Evolutionary conservation across 2,329 filamentous ascomycete species (phyloP).

Genomic region (Pleoardoris graminearum): DNA sequence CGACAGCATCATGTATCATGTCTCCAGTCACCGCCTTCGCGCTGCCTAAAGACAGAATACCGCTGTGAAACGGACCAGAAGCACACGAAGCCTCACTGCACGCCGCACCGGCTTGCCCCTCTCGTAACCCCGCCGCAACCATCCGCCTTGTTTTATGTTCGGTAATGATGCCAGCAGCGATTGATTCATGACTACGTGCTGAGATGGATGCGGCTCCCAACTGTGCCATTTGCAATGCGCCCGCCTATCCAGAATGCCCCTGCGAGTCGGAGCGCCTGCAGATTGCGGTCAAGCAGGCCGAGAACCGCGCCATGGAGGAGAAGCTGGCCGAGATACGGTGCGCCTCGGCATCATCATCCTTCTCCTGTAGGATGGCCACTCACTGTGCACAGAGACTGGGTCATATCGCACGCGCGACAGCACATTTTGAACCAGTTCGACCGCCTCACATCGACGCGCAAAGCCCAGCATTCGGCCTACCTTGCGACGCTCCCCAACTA

Average conservation of each 20-base stretch:
- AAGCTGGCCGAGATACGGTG: slow-evolving; percentile 42
- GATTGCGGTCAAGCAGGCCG: slow-evolving; percentile 46
- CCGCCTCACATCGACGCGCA: slow-evolving; percentile 45
- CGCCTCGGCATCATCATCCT: neutral
- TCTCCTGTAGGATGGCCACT: slow-evolving; percentile 11
- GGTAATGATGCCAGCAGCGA: slow-evolving; percentile 33
- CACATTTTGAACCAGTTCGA: slow-evolving; percentile 52
- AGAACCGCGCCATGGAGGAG: slow-evolving; percentile 44
- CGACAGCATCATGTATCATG: slow-evolving; percentile 44
- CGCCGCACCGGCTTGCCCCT: slow-evolving; percentile 12
- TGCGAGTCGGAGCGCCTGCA: slow-evolving; percentile 47
- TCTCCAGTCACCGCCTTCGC: slow-evolving; percentile 43
- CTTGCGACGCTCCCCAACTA: slow-evolving; percentile 52
- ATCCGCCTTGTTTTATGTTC: slow-evolving; percentile 12
- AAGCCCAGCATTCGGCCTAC: slow-evolving; percentile 48
- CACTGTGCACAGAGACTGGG: slow-evolving; percentile 49
- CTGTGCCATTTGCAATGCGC: slow-evolving; percentile 48
- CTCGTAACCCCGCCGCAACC: slow-evolving; percentile 1
- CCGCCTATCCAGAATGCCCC: slow-evolving; percentile 44
- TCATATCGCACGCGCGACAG: slow-evolving; percentile 50
- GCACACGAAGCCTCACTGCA: slow-evolving; percentile 16
- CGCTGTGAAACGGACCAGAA: slow-evolving; percentile 26
- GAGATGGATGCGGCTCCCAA: slow-evolving; percentile 46
- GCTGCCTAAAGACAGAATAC: slow-evolving; percentile 25
- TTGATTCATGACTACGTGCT: slow-evolving; percentile 27